phyloP scores from a whole-genome alignment of 352 stramenopile genomes.

The Phytophthora fragariaefolia region DNA sequence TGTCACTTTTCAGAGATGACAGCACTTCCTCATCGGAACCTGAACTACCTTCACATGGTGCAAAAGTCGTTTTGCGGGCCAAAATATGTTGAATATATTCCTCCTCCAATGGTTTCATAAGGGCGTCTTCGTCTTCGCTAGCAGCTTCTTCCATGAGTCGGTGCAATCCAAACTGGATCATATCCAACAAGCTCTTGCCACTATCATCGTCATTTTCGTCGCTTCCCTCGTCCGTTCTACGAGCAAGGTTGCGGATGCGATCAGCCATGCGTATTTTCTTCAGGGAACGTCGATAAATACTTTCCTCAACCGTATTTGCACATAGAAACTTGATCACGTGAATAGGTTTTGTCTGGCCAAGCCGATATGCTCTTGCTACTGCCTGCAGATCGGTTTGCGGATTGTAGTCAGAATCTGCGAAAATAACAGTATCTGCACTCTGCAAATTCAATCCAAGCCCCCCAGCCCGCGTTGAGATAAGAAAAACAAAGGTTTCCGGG shows the following conservation, averaged over 20 bases:
- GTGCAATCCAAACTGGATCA: constrained; percentile 81
- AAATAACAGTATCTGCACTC: constrained; percentile 86
- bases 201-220: constrained; percentile 46
- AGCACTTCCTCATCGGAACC: constrained; percentile 11
- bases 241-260: constrained; percentile 73
- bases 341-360: constrained; percentile 80
- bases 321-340: constrained; percentile 83
- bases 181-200: constrained; percentile 59
- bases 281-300: constrained; percentile 73
- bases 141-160: constrained; percentile 58
- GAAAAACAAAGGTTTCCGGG: constrained; percentile 89
- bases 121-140: constrained; percentile 34
- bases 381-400: constrained; percentile 77
- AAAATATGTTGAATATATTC: constrained; percentile 65
- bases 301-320: constrained; percentile 80
- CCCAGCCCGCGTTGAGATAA: constrained; percentile 79
- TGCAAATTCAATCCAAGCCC: constrained; percentile 78
- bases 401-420: constrained; percentile 84
- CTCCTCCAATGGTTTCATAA: constrained; percentile 61
- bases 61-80: constrained; percentile 23
- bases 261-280: constrained; percentile 81
- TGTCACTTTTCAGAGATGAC: constrained; percentile 45
- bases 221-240: constrained; percentile 30
- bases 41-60: constrained; percentile 1
- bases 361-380: constrained; percentile 69